Evolutionary conservation across 2,329 filamentous ascomycete species (phyloP).

Genomic region (Xenoacremonium recifei): DNA sequence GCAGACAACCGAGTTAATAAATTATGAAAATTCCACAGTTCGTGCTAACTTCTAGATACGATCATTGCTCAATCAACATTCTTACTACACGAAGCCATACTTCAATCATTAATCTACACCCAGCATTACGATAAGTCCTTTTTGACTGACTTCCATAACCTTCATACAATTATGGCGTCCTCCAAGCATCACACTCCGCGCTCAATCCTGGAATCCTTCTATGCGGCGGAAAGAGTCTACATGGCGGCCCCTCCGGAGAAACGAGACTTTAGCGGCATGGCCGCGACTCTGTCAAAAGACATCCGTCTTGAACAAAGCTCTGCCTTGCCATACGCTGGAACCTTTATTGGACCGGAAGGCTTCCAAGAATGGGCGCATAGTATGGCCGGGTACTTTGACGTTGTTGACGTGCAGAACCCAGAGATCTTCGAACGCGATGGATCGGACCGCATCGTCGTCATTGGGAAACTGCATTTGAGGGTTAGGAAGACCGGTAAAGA

Average conservation of each 20-base stretch:
- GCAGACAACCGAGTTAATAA: neutral
- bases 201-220: slow-evolving; percentile 32
- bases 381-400: slow-evolving; percentile 27
- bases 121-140: neutral
- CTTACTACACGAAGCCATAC: too few relatives aligned
- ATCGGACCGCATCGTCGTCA: slow-evolving; percentile 26
- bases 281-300: slow-evolving; percentile 22
- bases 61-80: too few relatives aligned
- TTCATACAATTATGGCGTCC: neutral
- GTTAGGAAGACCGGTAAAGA: slow-evolving; percentile 31
- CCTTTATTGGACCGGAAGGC: slow-evolving; percentile 28
- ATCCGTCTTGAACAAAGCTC: slow-evolving; percentile 30
- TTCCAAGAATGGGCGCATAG: slow-evolving; percentile 29
- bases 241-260: slow-evolving; percentile 28
- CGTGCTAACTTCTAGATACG: neutral
- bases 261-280: slow-evolving; percentile 31
- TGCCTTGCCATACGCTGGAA: slow-evolving; percentile 32
- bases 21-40: too few relatives aligned
- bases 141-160: too few relatives aligned
- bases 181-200: slow-evolving; percentile 19
- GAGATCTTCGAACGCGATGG: slow-evolving; percentile 30
- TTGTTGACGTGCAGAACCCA: slow-evolving; percentile 29
- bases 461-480: slow-evolving; percentile 24
- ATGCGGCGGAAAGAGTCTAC: slow-evolving; percentile 32
- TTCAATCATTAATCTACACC: neutral